These are phyloP conservation scores for Tetracladium maxilliforme DNA, from an alignment of 2,329 filamentous ascomycete genomes.

Conservation along the genomic window DNA sequence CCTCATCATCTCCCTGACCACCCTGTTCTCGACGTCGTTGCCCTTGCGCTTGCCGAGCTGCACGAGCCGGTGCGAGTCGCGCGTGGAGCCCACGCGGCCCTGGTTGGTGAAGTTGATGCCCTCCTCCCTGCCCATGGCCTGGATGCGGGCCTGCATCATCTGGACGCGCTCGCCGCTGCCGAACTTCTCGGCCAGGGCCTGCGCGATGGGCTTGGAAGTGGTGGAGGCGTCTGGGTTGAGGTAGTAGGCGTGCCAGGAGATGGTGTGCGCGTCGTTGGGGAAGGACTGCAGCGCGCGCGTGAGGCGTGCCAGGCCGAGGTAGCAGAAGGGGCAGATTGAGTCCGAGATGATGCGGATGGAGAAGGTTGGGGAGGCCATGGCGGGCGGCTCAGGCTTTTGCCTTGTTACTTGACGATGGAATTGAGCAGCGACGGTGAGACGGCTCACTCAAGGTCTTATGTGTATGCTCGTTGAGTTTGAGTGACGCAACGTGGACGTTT, in stretches of 20 bases:
- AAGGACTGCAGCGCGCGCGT: no score
- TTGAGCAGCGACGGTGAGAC: no score
- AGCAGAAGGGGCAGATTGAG: constrained; percentile 63
- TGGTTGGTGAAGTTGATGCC: constrained; percentile 62
- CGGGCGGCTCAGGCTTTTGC: no score
- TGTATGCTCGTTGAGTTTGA: no score
- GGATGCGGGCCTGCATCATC: constrained; percentile 42
- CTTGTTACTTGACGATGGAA: no score
- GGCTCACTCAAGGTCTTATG: no score
- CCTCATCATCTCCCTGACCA: constrained; percentile 48
- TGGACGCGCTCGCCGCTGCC: constrained; percentile 42
- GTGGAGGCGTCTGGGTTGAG: constrained; percentile 52
- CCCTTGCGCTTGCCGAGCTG: constrained; percentile 48
- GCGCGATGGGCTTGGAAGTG: constrained; percentile 30
- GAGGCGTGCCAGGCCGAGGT: no score
- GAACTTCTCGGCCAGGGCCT: no score
- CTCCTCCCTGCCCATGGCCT: constrained; percentile 40
- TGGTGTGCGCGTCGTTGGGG: constrained; percentile 55
- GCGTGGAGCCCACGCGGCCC: constrained; percentile 60
- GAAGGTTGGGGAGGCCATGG: no score
- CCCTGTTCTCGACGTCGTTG: constrained; percentile 35
- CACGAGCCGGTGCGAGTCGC: constrained; percentile 65
- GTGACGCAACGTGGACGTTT: no score
- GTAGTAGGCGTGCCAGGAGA: constrained; percentile 69
- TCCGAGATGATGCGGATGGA: constrained; percentile 70